phyloP scores from a whole-genome alignment of 2,329 filamentous ascomycete species.

The Sphaerulina musiva region DNA sequence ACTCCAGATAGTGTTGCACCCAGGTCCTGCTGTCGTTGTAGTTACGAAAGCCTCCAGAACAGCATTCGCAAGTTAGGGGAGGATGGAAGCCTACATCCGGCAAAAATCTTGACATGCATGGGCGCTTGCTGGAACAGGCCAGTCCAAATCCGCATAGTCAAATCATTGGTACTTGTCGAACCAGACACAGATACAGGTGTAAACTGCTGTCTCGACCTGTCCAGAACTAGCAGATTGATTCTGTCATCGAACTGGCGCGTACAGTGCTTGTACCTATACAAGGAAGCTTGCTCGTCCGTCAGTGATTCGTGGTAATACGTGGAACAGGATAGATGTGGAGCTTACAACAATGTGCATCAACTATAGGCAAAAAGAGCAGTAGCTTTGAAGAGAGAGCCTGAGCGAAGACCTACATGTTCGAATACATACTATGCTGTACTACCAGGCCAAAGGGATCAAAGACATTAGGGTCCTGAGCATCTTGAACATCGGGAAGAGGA shows the following conservation, averaged over 20 bases:
- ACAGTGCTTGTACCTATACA: too few relatives aligned
- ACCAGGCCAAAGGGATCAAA: neutral
- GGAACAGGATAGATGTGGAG: too few relatives aligned
- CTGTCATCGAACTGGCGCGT: too few relatives aligned
- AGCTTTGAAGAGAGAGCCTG: neutral
- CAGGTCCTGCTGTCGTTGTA: neutral
- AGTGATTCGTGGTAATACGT: too few relatives aligned
- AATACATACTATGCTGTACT: neutral
- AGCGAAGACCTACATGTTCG: neutral
- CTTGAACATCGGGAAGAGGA: neutral
- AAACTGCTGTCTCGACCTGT: too few relatives aligned
- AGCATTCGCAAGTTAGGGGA: neutral
- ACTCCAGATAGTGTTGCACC: constrained; percentile 21
- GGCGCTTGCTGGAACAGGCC: constrained; percentile 24
- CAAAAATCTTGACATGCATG: constrained; percentile 21
- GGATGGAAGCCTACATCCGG: neutral
- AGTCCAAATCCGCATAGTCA: constrained; percentile 25
- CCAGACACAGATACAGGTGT: too few relatives aligned
- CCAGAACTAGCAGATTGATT: too few relatives aligned
- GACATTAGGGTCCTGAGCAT: neutral
- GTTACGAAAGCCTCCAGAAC: neutral
- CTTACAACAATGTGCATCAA: too few relatives aligned
- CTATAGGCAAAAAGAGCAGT: neutral
- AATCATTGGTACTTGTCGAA: neutral
- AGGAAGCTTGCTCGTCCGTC: too few relatives aligned